Evolutionary conservation across 768 basidiomycete genomes (phyloP).

Genomic region (Serendipita indica): DNA sequence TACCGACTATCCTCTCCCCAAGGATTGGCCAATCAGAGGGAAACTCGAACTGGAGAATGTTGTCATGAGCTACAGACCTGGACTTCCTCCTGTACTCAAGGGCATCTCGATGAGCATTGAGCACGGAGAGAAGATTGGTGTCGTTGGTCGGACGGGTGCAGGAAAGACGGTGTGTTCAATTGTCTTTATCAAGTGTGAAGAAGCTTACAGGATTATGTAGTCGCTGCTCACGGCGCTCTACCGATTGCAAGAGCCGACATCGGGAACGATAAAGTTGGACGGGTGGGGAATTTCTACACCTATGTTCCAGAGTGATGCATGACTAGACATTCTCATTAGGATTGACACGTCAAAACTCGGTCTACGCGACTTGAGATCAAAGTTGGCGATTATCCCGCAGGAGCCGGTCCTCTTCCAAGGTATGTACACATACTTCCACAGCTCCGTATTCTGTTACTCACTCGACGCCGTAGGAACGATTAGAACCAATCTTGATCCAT

Average conservation of each 20-base stretch:
- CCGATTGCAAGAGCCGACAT: conserved; percentile 26
- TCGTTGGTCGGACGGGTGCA: conserved; percentile 53
- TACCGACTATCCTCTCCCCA: conserved; percentile 35
- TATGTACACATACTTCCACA: background rate
- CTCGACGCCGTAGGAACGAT: conserved; percentile 15
- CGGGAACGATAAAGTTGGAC: conserved; percentile 28
- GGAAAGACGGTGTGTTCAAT: conserved; percentile 31
- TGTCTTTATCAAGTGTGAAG: background rate
- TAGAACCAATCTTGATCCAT: conserved; percentile 14
- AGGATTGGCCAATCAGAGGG: conserved; percentile 50
- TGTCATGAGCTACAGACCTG: conserved; percentile 48
- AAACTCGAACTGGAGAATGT: conserved; percentile 47
- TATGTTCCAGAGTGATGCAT: background rate
- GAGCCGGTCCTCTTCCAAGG: conserved; percentile 23
- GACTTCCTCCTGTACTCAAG: conserved; percentile 57
- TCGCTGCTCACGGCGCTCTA: conserved; percentile 29
- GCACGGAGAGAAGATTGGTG: conserved; percentile 61
- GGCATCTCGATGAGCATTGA: conserved; percentile 43
- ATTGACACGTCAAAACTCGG: conserved; percentile 28
- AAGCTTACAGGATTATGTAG: conserved; percentile 14
- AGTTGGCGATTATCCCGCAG: conserved; percentile 21
- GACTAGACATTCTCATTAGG: background rate
- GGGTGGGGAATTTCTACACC: conserved; percentile 14
- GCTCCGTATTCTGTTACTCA: background rate
- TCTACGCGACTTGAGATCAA: conserved; percentile 21